Evolutionary conservation across 345 rosid species (phyloP), one percentile per base, ranked within the genome.

Genomic region (Eutrema japonicum): DNA sequence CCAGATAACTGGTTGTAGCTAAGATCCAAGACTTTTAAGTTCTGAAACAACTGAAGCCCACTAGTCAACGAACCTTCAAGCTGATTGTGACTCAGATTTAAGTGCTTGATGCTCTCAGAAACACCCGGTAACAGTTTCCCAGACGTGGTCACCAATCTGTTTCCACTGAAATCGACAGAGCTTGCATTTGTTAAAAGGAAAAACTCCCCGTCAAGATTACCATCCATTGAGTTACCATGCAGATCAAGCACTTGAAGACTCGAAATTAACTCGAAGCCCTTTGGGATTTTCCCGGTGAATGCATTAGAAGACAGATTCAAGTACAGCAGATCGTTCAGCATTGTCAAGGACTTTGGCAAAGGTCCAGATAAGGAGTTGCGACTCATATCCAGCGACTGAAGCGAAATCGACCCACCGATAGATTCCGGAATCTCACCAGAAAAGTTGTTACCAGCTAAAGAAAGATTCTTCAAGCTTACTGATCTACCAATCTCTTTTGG

Each of bases 1-100:
- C 99, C 99, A 12, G 96, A 80, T n/a, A 95, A 77, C 72, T 79
- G 88, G 78, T 95, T 95, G 79, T 89, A 87, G 87, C 99, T 95
- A 80, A 92, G 83, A 83, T 92, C 97, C 89, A 90, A 78, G 60
- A 89, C 91, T 76, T 83, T 85, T 69, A 95, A 66, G 80, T 78
- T 87, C 71, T 85, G 88, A 78, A 95, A 95, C 72, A 88, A 77
- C 61, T 75, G 89, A 81, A 88, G 32, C 61, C 85, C 96, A 80
- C 80, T 81, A 43, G 89, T 81, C 79, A 95, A 56, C 68, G 96
- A 90, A 59, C 99, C 99, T 40, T 83, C 81, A 16, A 95, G 89
- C 78, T 80, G 97, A 79, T 95, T 95, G 81, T 80, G 90, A 71
- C 97, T 95, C 50, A 95, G 90, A 64, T 91, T 88, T 50, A 95